These are phyloP conservation scores for Citrus sinensis DNA, from an alignment of 345 rosid genomes.

Conservation along the genomic window DVS_A1.0 CM039161.1:5263001-5263500, in stretches of 20 bases:
- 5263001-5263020: neutral
- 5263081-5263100: conserved; percentile 6
- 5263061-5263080: neutral
- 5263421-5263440: neutral
- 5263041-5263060: conserved; percentile 9
- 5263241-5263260: conserved; percentile 30
- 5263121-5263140: neutral
- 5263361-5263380: neutral
- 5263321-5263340: neutral
- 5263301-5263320: neutral
- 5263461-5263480: neutral
- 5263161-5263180: neutral
- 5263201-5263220: neutral
- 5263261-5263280: conserved; percentile 16
- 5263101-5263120: neutral
- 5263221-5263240: neutral
- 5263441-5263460: neutral
- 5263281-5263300: neutral
- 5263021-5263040: neutral
- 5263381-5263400: neutral
- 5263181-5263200: neutral
- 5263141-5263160: neutral
- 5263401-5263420: neutral
- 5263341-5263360: neutral
- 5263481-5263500: neutral